phyloP scores from a whole-genome alignment of 495 filamentous ascomycete species.

The Talaromyces liani region DNA sequence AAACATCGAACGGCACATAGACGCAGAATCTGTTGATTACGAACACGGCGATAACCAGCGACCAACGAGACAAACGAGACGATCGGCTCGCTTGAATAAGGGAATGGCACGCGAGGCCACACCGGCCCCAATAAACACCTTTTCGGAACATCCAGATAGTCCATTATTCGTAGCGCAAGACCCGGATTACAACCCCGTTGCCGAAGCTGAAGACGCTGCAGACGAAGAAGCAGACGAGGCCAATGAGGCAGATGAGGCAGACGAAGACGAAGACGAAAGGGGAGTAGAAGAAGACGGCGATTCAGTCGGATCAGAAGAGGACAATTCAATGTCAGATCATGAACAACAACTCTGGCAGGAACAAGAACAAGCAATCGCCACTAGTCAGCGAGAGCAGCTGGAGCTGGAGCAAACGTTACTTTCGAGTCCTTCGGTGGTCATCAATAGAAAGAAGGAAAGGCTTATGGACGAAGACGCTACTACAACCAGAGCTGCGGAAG shows the following conservation, averaged over 20 bases:
- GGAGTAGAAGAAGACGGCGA: constrained; percentile 8
- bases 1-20: neutral
- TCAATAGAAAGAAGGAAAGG: neutral
- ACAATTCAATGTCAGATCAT: neutral
- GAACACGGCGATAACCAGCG: neutral
- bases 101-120: neutral
- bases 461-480: neutral
- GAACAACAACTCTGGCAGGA: neutral
- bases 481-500: neutral
- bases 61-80: neutral
- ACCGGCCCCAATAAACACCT: neutral
- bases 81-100: neutral
- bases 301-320: neutral
- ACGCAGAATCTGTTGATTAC: neutral
- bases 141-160: neutral
- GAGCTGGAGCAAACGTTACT: neutral
- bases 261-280: constrained; percentile 4
- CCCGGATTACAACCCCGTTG: neutral
- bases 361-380: neutral
- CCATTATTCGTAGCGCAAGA: neutral
- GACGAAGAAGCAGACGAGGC: neutral
- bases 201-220: constrained; percentile 9
- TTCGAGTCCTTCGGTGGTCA: neutral
- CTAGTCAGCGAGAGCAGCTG: neutral
- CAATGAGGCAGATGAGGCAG: neutral